Percentiles rank a stretch among this genome's conserved stretches.
Evolutionary conservation across 2,329 filamentous ascomycete species (phyloP).

Genomic region (Nemania sp.): DNA sequence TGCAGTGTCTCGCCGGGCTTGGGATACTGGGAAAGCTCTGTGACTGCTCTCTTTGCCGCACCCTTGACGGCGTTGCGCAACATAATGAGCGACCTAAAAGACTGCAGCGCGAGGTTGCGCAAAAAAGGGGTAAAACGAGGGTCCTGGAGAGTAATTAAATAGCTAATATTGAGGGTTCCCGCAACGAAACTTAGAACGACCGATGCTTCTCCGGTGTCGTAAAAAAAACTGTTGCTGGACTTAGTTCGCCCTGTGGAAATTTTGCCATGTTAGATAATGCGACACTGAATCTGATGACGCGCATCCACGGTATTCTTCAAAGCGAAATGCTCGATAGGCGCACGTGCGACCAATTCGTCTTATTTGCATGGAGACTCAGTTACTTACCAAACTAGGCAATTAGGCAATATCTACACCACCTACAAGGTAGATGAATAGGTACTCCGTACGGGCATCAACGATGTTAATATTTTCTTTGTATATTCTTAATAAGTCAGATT

Average conservation of each 20-base stretch:
- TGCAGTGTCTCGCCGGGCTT: constrained; percentile 87
- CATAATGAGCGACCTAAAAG: constrained; percentile 54
- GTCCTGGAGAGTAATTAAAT: background rate
- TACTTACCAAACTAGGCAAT: too few species aligned
- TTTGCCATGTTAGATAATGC: background rate
- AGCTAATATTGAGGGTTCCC: background rate
- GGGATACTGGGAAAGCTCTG: constrained; percentile 80
- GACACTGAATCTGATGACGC: constrained; percentile 6
- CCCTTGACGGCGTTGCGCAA: constrained; percentile 62
- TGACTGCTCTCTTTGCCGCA: constrained; percentile 72
- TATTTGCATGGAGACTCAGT: background rate
- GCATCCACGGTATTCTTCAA: constrained; percentile 19
- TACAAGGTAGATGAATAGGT: too few species aligned
- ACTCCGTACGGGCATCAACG: too few species aligned
- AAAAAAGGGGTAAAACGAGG: constrained; percentile 13
- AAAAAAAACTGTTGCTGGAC: background rate
- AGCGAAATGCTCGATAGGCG: background rate
- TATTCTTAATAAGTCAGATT: too few species aligned
- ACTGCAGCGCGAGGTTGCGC: constrained; percentile 19
- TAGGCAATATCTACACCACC: too few species aligned
- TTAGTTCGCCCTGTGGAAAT: background rate
- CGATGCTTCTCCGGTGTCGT: background rate
- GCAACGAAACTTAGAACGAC: background rate
- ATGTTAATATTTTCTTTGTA: too few species aligned
- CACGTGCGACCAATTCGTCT: background rate